Evolutionary conservation across 1,284 basidiomycete genomes (phyloP).

Genomic region (Malassezia caprae): DNA sequence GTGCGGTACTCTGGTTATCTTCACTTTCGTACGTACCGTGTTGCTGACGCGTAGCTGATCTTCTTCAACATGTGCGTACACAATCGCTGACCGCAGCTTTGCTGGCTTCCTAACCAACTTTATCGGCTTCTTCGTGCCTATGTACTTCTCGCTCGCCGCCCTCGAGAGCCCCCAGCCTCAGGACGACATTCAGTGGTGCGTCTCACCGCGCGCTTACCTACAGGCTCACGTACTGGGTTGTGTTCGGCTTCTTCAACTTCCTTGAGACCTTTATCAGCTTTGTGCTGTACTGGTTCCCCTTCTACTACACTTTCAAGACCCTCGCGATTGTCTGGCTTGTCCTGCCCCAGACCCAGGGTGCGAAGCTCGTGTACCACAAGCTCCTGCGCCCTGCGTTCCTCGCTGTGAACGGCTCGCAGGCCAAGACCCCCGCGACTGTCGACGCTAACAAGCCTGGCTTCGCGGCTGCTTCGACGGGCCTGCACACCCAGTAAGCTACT

Average conservation of each 20-base stretch:
- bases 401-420: constrained; percentile 20
- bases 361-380: constrained; percentile 46
- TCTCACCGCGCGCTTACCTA: constrained; percentile 11
- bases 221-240: constrained; percentile 48
- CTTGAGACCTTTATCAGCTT: constrained; percentile 44
- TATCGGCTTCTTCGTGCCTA: constrained; percentile 45
- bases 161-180: constrained; percentile 46
- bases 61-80: constrained; percentile 44
- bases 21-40: constrained; percentile 35
- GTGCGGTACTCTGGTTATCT: constrained; percentile 61
- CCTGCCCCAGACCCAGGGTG: constrained; percentile 65
- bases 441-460: constrained; percentile 6
- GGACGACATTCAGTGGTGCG: constrained; percentile 47
- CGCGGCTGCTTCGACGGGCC: constrained; percentile 5
- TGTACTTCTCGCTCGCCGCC: constrained; percentile 48
- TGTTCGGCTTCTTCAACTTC: constrained; percentile 48
- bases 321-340: constrained; percentile 75
- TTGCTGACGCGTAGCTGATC: constrained; percentile 48
- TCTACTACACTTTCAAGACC: constrained; percentile 74
- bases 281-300: constrained; percentile 59
- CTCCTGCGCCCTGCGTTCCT: constrained; percentile 41
- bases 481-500: constrained; percentile 11
- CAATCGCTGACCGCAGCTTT: constrained; percentile 19
- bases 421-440: background rate
- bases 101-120: constrained; percentile 48